A percentile compares a stretch with the other conserved stretches of the same genome.
Evolutionary conservation across 1,284 basidiomycete genomes (phyloP).

Genomic region (Moniliella sp.): DNA sequence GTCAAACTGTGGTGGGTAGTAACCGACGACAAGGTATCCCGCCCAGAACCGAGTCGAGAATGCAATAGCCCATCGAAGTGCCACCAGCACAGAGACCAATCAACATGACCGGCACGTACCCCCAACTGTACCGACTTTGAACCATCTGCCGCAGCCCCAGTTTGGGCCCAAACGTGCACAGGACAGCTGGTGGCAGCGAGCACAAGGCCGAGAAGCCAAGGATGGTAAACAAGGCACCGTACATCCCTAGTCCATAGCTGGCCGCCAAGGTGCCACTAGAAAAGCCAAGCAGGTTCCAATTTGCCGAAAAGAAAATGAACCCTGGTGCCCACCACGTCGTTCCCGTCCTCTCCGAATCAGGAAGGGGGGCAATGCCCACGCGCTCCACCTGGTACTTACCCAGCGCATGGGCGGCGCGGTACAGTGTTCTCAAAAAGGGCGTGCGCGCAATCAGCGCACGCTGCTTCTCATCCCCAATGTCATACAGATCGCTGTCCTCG

Average conservation of each 20-base stretch:
- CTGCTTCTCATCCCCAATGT: too few relatives aligned
- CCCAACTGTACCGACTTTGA: conserved; percentile 40
- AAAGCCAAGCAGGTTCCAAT: conserved; percentile 36
- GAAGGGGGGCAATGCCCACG: too few relatives aligned
- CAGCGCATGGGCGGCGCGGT: too few relatives aligned
- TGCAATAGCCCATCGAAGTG: conserved; percentile 30
- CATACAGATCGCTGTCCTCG: too few relatives aligned
- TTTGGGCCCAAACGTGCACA: conserved; percentile 40
- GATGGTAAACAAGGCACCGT: conserved; percentile 34
- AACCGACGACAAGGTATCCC: conserved; percentile 36
- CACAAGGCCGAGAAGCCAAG: conserved; percentile 34
- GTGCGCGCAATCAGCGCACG: too few relatives aligned
- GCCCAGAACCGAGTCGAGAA: conserved; percentile 45
- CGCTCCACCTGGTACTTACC: too few relatives aligned
- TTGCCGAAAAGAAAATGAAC: conserved; percentile 29
- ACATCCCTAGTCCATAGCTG: conserved; percentile 41
- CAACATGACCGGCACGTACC: conserved; percentile 42
- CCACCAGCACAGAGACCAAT: conserved; percentile 39
- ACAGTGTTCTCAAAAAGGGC: too few relatives aligned
- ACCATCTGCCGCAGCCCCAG: conserved; percentile 47
- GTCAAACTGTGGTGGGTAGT: conserved; percentile 27
- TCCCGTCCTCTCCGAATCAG: too few relatives aligned
- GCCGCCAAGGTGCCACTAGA: conserved; percentile 44
- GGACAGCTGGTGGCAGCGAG: conserved; percentile 16
- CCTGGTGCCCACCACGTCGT: too few relatives aligned